Evolutionary conservation across 2,329 filamentous ascomycete genomes (phyloP), one percentile per base, ranked within the genome.

Genomic region (Aureobasidium sp.): DNA sequence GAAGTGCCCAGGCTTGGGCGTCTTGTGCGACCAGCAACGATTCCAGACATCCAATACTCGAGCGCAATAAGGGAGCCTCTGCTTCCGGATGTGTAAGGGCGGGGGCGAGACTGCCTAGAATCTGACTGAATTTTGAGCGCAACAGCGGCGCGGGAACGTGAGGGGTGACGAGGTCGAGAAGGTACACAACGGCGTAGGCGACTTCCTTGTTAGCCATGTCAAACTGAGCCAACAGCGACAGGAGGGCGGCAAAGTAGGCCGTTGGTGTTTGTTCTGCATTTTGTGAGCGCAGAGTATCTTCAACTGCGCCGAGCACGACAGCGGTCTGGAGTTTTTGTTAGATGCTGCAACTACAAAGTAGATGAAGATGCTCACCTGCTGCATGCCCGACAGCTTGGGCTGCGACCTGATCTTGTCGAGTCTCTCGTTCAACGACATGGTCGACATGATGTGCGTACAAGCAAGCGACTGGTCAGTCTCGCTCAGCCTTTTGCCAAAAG

Each of bases 381-480:
- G 87, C 78, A 97, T 92, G 75, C 90, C 96, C 77, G 97, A 90
- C 71, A 97, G 85, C 77, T 96, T 96, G 62, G 94, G 94, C 73
- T 90, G 77, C 68, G 77, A 94, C 78, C 94, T 90, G 76, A 97
- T 97, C 84, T 95, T 97, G 79, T 93, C 90, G 74, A 99, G 85
- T 81, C 91, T 95, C 81, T 96, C 93, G 75, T 89, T 86, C 71
- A 97, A 79, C 76, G 85, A 85, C 78, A 79, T 79, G 66, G 52
- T 67, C 61, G 58, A 42, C 48, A 61, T 61, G 46, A 50, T 61
- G 34, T 42, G 46, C 29, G 29, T 53, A 53, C 36, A 55, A 42
- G 51, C 51, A 53, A 48, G 17, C 32, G 39, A 52, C 23, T 46
- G 29, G n/a, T 37, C 46, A 41, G 17, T 29, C 57, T 50, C 57